A percentile compares a stretch with the other conserved stretches of the same genome.
phyloP scores from a whole-genome alignment of 2,329 filamentous ascomycete genomes.

The Zasmidium angulare region DNA sequence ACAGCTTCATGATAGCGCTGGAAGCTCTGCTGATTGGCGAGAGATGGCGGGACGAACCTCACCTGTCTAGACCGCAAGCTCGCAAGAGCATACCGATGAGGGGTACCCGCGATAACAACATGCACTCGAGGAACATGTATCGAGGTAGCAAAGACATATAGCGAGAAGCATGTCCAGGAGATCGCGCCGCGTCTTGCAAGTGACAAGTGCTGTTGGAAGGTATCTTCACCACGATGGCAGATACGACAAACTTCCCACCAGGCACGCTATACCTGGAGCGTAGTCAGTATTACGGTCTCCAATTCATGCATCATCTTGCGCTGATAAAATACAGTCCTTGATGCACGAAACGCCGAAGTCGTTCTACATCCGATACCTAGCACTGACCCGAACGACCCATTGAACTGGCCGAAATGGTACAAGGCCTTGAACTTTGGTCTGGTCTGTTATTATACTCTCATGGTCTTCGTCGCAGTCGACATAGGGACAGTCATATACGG shows the following conservation, averaged over 20 bases:
- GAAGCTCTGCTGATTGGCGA: not conserved
- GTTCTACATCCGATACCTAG: slow-evolving; percentile 23
- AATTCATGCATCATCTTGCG: too few species aligned
- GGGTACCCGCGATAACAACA: not conserved
- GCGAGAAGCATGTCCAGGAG: too few species aligned
- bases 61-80: not conserved
- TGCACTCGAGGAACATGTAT: not conserved
- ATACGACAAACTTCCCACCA: slow-evolving; percentile 3
- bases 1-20: not conserved
- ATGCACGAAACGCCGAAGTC: slow-evolving; percentile 2
- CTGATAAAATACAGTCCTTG: slow-evolving; percentile 1
- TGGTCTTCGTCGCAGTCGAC: slow-evolving; percentile 39
- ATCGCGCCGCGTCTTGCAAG: not conserved
- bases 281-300: not conserved
- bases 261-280: slow-evolving; percentile 9
- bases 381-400: slow-evolving; percentile 35
- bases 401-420: slow-evolving; percentile 43
- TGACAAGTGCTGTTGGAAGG: not conserved
- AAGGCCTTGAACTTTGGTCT: slow-evolving; percentile 43
- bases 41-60: not conserved
- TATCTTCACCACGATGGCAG: not conserved
- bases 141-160: too few species aligned
- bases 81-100: too few species aligned
- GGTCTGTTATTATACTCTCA: slow-evolving; percentile 38
- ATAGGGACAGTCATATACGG: slow-evolving; percentile 44